Conservation (phyloP, 257 asterid genomes). For the Ilex asprella region DNA sequence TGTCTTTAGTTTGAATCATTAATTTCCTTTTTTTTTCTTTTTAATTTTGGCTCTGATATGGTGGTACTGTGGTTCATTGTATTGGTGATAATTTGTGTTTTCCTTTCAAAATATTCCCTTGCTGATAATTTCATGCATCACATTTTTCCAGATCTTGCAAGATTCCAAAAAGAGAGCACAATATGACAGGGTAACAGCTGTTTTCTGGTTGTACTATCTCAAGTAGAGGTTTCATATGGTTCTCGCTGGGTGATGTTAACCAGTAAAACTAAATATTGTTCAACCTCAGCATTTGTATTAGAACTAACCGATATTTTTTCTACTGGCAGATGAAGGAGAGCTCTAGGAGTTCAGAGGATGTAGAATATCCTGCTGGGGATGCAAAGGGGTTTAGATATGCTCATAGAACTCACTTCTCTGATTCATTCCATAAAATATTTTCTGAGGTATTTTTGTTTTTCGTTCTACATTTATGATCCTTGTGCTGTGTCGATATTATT, state of each 20-base stretch:
- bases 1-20: too few relatives aligned
- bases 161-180: conserved; percentile 73
- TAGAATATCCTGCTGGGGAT: conserved; percentile 30
- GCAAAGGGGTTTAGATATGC: conserved; percentile 43
- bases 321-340: conserved; percentile 42
- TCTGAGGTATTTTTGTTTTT: conserved; percentile 60
- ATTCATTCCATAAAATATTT: conserved; percentile 73
- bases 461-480: background rate
- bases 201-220: conserved; percentile 10
- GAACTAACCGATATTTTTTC: conserved; percentile 7
- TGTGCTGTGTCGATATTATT: conserved; percentile 9
- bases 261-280: background rate
- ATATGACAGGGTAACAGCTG: conserved; percentile 61
- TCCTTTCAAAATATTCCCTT: too few relatives aligned
- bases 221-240: background rate
- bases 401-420: conserved; percentile 52
- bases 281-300: background rate
- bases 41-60: too few relatives aligned
- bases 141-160: conserved; percentile 56
- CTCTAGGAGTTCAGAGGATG: conserved; percentile 26
- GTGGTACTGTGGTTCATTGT: too few relatives aligned
- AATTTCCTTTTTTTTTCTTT: too few relatives aligned
- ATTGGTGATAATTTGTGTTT: too few relatives aligned
- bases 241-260: background rate
- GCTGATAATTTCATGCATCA: too few relatives aligned